Base-by-base conservation (phyloP, 352 stramenopile species). In the Blastocystis sp. region DNA sequence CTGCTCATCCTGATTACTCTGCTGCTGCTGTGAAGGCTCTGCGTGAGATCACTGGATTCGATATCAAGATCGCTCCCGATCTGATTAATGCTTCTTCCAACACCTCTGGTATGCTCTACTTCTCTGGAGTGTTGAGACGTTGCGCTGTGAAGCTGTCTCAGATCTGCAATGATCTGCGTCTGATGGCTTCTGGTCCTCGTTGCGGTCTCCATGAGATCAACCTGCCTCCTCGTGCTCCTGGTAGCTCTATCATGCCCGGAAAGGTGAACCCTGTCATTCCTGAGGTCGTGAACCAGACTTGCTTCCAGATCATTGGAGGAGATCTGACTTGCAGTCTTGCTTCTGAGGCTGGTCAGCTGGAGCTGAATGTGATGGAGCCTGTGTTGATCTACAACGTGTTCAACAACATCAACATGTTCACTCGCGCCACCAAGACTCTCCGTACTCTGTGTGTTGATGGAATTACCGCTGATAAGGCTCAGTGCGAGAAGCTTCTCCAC, bases 1-100 rank as follows among this genome's bases (percentile, higher is more conserved):
- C 69, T 80, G 90, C 91, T 7, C 90, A 92, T 83, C 69, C 69
- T 37, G 69, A 80, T 37, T 80, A 66, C 69, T 80, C 69, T 5
- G 49, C 69, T 58, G 35, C n/a, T 29, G 69, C 54, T n/a, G n/a
- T n/a, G n/a, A n/a, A n/a, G n/a, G n/a, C n/a, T n/a, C n/a, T n/a
- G n/a, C n/a, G n/a, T n/a, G n/a, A n/a, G n/a, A n/a, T n/a, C n/a
- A n/a, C n/a, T n/a, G n/a, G n/a, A n/a, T n/a, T n/a, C n/a, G n/a
- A n/a, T n/a, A n/a, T n/a, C n/a, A n/a, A n/a, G n/a, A n/a, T n/a
- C n/a, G n/a, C n/a, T n/a, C n/a, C n/a, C n/a, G 98, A 98, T 91
- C 49, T 80, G 49, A 80, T 80, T 37, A 66, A 59, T 37, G 69
- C 69, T 58, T 66, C 69, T 37, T 80, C 69, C 14, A 66, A 59